phyloP scores from a whole-genome alignment of 1,139 yeast genomes.

The Geotrichum bryndzae region DNA sequence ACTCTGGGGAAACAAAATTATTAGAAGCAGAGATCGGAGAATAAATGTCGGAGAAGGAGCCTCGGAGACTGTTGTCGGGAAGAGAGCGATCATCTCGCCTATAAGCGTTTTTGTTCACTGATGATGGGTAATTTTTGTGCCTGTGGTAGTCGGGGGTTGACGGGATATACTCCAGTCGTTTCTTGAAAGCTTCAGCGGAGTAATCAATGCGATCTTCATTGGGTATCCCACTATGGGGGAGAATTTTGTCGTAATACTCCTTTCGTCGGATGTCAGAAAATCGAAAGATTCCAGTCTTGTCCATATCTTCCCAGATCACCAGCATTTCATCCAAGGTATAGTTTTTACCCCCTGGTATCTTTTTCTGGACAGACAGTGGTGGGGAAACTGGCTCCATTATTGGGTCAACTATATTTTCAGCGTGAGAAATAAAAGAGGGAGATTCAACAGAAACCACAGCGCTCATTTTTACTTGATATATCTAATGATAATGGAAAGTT shows the following conservation, averaged over 20 bases:
- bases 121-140: neutral
- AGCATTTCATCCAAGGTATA: slow-evolving; percentile 52
- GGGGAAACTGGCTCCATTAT: too few relatives aligned
- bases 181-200: slow-evolving; percentile 12
- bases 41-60: neutral
- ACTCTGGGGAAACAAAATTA: slow-evolving; percentile 35
- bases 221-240: slow-evolving; percentile 13
- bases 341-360: neutral
- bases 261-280: slow-evolving; percentile 30
- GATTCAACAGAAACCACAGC: too few relatives aligned
- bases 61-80: neutral
- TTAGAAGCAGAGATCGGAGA: too few relatives aligned
- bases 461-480: too few relatives aligned
- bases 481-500: too few relatives aligned
- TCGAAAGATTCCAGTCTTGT: slow-evolving; percentile 28
- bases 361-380: too few relatives aligned
- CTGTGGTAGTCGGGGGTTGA: neutral
- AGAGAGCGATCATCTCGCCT: neutral
- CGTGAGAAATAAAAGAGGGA: too few relatives aligned
- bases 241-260: slow-evolving; percentile 18
- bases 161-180: neutral
- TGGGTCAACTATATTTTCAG: too few relatives aligned
- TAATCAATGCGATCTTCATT: neutral
- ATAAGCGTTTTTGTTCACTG: neutral
- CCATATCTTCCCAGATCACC: slow-evolving; percentile 47